A percentile compares a stretch with the other conserved stretches of the same genome.
Evolutionary conservation across 148 eudicot species (phyloP).

Genomic region (Drosera capensis): DNA sequence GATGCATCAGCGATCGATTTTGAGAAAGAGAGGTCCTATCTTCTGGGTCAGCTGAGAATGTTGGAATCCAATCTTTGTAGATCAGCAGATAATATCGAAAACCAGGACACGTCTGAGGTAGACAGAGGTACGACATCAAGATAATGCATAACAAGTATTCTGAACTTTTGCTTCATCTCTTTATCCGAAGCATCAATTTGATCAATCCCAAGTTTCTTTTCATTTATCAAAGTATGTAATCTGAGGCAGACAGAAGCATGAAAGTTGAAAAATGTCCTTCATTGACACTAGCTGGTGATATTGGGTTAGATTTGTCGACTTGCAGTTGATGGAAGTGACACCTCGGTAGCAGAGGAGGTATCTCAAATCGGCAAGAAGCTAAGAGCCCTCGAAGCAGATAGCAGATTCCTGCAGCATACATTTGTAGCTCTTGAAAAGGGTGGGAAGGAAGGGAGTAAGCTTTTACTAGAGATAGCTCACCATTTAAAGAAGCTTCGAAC

Average conservation of each 20-base stretch:
- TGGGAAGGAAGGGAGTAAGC: slow-evolving; percentile 34
- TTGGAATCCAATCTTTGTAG: slow-evolving; percentile 23
- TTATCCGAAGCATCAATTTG: not conserved
- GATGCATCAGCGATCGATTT: slow-evolving; percentile 25
- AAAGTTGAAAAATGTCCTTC: too few species aligned
- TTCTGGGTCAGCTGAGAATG: slow-evolving; percentile 27
- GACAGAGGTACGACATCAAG: slow-evolving; percentile 11
- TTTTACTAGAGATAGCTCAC: slow-evolving; percentile 45
- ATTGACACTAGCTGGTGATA: not conserved
- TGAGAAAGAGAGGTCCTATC: slow-evolving; percentile 37
- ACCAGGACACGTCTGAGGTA: slow-evolving; percentile 7
- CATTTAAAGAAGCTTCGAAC: slow-evolving; percentile 40
- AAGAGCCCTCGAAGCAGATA: slow-evolving; percentile 46
- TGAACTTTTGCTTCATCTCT: not conserved
- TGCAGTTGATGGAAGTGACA: slow-evolving; percentile 20
- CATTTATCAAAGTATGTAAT: too few species aligned
- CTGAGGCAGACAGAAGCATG: too few species aligned
- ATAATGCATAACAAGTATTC: not conserved
- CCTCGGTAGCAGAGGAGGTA: slow-evolving; percentile 26
- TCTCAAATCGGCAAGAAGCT: slow-evolving; percentile 33
- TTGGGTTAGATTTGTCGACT: not conserved
- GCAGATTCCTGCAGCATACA: slow-evolving; percentile 43
- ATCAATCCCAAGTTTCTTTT: too few species aligned
- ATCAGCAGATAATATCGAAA: slow-evolving; percentile 8
- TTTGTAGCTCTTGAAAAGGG: slow-evolving; percentile 47